A percentile compares a stretch with the other conserved stretches of the same genome.
Evolutionary conservation across 2,329 filamentous ascomycete genomes (phyloP).

Genomic region (Xylariaceae sp.): DNA sequence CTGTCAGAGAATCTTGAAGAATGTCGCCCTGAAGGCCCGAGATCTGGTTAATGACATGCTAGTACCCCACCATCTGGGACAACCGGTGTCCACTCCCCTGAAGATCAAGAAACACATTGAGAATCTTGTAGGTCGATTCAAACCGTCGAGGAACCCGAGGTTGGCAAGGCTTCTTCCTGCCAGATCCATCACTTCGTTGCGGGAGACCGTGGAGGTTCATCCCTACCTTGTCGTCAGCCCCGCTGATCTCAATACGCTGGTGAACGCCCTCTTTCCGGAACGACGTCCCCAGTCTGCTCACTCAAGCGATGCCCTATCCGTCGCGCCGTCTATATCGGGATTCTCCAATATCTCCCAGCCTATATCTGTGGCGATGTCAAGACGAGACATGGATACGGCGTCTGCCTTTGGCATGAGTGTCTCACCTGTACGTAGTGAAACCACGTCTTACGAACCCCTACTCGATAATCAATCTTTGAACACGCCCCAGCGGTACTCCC

Average conservation of each 20-base stretch:
- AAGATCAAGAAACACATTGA: constrained; percentile 65
- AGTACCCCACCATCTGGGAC: constrained; percentile 45
- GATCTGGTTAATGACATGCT: constrained; percentile 73
- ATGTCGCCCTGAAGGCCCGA: constrained; percentile 75
- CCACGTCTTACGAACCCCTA: constrained; percentile 58
- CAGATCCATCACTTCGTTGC: constrained; percentile 64
- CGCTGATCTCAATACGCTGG: constrained; percentile 70
- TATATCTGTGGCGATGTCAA: constrained; percentile 55
- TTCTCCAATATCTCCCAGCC: constrained; percentile 63
- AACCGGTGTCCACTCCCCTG: constrained; percentile 57
- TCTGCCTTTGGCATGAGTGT: constrained; percentile 69
- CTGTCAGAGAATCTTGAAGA: constrained; percentile 71
- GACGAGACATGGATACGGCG: constrained; percentile 57
- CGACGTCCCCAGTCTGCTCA: constrained; percentile 58
- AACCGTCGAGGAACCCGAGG: constrained; percentile 45
- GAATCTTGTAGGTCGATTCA: constrained; percentile 62
- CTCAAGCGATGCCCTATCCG: constrained; percentile 59
- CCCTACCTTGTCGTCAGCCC: constrained; percentile 76
- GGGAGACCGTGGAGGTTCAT: constrained; percentile 73
- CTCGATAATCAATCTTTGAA: constrained; percentile 50
- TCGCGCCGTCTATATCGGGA: constrained; percentile 61
- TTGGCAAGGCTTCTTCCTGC: constrained; percentile 61
- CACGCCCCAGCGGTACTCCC: constrained; percentile 51
- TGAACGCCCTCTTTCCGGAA: constrained; percentile 80
- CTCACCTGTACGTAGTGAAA: constrained; percentile 67